phyloP scores from a whole-genome alignment of 192 early-diverging fungal genomes.

The Lobosporangium transversale region DNA sequence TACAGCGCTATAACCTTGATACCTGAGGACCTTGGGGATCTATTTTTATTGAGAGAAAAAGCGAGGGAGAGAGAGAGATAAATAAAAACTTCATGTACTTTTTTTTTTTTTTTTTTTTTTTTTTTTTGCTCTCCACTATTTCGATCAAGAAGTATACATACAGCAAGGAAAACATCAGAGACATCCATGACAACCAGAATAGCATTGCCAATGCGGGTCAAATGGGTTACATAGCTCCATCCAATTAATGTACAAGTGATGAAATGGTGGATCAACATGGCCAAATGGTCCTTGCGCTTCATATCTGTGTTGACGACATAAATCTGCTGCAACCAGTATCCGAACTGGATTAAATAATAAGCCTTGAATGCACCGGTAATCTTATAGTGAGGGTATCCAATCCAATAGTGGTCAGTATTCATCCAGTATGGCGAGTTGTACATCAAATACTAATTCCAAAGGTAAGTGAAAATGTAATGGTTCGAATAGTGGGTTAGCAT shows the following conservation, averaged over 20 bases:
- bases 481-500: too few relatives aligned
- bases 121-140: too few relatives aligned
- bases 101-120: too few relatives aligned
- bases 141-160: conserved; percentile 47
- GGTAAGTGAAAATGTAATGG: too few relatives aligned
- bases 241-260: conserved; percentile 77
- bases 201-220: conserved; percentile 82
- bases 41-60: conserved; percentile 6
- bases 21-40: conserved; percentile 84
- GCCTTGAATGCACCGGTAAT: conserved; percentile 66
- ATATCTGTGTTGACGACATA: conserved; percentile 79
- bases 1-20: conserved; percentile 64
- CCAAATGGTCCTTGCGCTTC: conserved; percentile 76
- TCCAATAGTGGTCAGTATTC: conserved; percentile 75
- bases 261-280: conserved; percentile 80
- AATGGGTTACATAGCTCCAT: conserved; percentile 73
- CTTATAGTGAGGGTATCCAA: conserved; percentile 73
- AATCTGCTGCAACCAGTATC: conserved; percentile 84
- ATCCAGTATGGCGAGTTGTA: conserved; percentile 76
- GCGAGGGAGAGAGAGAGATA: neutral
- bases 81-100: too few relatives aligned
- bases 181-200: conserved; percentile 83
- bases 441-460: conserved; percentile 77
- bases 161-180: conserved; percentile 79
- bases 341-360: conserved; percentile 80